Evolutionary conservation across 2,329 filamentous ascomycete genomes (phyloP).

Genomic region (Aspergillus luchuensis): DNA sequence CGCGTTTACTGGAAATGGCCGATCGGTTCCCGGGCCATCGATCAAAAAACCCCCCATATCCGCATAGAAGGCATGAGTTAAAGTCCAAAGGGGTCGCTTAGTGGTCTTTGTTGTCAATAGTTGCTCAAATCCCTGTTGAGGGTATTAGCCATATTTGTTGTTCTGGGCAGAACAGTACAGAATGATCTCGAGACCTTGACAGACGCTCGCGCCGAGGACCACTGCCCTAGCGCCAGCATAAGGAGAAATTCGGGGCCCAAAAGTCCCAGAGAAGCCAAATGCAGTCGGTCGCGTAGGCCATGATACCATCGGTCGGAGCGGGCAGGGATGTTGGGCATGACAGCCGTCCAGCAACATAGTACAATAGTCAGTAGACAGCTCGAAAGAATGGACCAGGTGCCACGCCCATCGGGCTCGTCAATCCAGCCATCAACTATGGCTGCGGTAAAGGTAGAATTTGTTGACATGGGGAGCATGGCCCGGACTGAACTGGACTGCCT

Average conservation of each 20-base stretch:
- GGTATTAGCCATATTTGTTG: neutral
- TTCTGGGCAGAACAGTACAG: too few relatives aligned
- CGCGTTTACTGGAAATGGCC: neutral
- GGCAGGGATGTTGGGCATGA: constrained; percentile 1
- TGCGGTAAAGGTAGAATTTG: neutral
- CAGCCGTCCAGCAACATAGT: constrained; percentile 2
- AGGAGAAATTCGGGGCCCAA: constrained; percentile 1
- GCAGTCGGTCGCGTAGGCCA: constrained; percentile 2
- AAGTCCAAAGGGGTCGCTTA: neutral
- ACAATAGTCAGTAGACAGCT: neutral
- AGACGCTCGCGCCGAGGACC: constrained; percentile 1
- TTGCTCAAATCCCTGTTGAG: neutral
- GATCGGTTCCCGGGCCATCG: neutral
- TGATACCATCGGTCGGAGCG: neutral
- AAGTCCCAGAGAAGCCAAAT: neutral
- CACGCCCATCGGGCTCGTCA: neutral
- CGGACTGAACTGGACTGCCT: neutral
- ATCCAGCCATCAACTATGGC: neutral
- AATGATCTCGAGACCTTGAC: neutral
- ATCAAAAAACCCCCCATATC: constrained; percentile 1
- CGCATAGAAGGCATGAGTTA: constrained; percentile 1
- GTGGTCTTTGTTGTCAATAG: neutral
- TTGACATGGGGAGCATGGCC: neutral
- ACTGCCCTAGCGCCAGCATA: constrained; percentile 3
- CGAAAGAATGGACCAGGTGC: neutral